A percentile compares a stretch with the other conserved stretches of the same genome.
These are phyloP conservation scores for Trichoderma sp. DNA, from an alignment of 2,329 filamentous ascomycete species.

Conservation along the genomic window DNA sequence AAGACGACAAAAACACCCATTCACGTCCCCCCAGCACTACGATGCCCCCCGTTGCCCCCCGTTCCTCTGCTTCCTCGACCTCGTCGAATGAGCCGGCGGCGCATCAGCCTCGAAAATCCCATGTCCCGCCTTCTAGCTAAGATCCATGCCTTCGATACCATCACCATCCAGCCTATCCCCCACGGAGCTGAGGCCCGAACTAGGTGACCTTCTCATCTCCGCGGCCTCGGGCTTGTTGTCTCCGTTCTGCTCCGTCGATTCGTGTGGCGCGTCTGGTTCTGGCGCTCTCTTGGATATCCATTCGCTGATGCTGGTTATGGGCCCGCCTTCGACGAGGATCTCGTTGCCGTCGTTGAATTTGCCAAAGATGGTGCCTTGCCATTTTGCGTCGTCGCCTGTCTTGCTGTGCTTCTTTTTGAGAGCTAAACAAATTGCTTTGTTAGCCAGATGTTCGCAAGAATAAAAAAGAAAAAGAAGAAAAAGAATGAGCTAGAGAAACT, in stretches of 20 bases:
- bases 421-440: slow-evolving; percentile 41
- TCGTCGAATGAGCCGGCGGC: background rate
- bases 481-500: background rate
- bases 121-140: slow-evolving; percentile 31
- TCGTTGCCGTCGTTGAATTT: slow-evolving; percentile 67
- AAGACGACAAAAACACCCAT: background rate
- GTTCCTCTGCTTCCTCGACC: background rate
- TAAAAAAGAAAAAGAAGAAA: background rate
- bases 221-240: slow-evolving; percentile 16
- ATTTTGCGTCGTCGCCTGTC: slow-evolving; percentile 81
- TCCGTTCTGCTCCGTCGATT: slow-evolving; percentile 16
- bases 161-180: slow-evolving; percentile 46
- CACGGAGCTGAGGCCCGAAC: slow-evolving; percentile 57
- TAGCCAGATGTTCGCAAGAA: slow-evolving; percentile 38
- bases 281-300: slow-evolving; percentile 36
- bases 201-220: slow-evolving; percentile 47
- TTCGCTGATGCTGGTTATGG: slow-evolving; percentile 36
- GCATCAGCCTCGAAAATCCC: background rate
- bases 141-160: slow-evolving; percentile 46
- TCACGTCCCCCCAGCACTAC: background rate
- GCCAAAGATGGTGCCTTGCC: slow-evolving; percentile 79
- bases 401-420: slow-evolving; percentile 93
- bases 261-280: slow-evolving; percentile 9
- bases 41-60: background rate
- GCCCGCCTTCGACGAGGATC: slow-evolving; percentile 74